Percentiles rank a stretch among this genome's conserved stretches.
Evolutionary conservation across 78 protist genomes (phyloP).

Genomic region (Emiliania huxleyi): DNA sequence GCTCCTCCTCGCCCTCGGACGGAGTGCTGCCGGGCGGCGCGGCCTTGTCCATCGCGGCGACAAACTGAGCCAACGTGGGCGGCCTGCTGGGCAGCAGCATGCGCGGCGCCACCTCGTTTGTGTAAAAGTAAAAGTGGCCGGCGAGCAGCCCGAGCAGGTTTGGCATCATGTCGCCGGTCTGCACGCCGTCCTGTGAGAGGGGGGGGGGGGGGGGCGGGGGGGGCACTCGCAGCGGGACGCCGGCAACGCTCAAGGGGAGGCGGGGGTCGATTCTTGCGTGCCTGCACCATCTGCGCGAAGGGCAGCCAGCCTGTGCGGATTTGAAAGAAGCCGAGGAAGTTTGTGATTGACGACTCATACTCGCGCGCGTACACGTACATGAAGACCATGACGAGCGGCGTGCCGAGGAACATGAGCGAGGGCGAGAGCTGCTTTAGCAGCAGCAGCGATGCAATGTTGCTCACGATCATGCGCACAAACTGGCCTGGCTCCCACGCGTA

Average conservation of each 20-base stretch:
- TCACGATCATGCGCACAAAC: background rate
- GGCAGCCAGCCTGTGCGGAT: conserved; percentile 11
- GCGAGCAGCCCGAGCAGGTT: background rate
- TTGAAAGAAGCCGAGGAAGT: conserved; percentile 2
- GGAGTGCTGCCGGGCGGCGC: too few relatives aligned
- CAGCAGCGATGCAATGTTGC: background rate
- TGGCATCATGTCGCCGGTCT: background rate
- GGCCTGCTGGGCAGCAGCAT: background rate
- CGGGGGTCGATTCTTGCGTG: too few relatives aligned
- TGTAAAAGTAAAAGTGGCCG: background rate
- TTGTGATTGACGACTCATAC: background rate
- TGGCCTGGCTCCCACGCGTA: background rate
- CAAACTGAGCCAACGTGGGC: background rate
- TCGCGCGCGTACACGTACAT: background rate
- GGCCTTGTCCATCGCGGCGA: background rate
- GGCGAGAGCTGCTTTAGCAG: background rate
- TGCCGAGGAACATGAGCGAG: background rate
- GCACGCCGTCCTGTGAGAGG: background rate
- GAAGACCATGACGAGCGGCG: background rate
- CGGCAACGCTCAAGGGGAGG: too few relatives aligned
- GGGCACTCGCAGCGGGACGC: too few relatives aligned
- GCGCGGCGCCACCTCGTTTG: background rate
- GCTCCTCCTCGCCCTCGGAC: too few relatives aligned
- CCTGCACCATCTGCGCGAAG: background rate
- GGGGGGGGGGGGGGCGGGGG: too few relatives aligned